phyloP scores from a whole-genome alignment of 2,329 filamentous ascomycete genomes.

The Neofusicoccum cordaticola region DNA sequence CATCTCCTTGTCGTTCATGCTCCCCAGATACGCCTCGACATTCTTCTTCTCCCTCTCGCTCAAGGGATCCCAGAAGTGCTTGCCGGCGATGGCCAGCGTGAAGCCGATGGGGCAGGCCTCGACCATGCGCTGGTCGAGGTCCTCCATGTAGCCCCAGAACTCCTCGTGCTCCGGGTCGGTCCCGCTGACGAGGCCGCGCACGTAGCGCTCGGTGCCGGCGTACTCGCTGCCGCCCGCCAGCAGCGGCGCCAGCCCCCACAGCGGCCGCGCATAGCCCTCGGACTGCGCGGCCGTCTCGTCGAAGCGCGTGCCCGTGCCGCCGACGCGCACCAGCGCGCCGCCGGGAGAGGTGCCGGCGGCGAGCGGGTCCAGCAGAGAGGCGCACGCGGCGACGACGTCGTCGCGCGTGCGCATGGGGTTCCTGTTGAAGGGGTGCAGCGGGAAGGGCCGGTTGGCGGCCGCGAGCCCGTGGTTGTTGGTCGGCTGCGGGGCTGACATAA shows the following conservation, averaged over 20 bases:
- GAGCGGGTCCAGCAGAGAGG: conserved; percentile 65
- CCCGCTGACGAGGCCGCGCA: conserved; percentile 67
- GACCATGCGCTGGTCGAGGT: conserved; percentile 80
- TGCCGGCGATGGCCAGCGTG: conserved; percentile 65
- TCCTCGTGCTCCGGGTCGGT: conserved; percentile 68
- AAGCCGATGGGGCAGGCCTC: conserved; percentile 80
- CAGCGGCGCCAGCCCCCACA: conserved; percentile 72
- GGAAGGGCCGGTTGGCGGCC: conserved; percentile 42
- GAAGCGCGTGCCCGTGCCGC: conserved; percentile 71
- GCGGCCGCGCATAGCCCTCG: conserved; percentile 70
- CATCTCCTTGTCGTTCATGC: conserved; percentile 75
- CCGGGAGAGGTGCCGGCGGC: conserved; percentile 68
- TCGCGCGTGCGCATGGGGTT: conserved; percentile 41
- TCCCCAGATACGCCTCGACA: conserved; percentile 69
- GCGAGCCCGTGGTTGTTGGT: conserved; percentile 19
- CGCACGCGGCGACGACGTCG: conserved; percentile 43
- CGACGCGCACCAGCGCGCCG: conserved; percentile 64
- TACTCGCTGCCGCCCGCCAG: conserved; percentile 68
- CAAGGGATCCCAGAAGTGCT: conserved; percentile 64
- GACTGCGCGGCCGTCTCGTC: conserved; percentile 75
- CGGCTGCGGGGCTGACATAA: background rate
- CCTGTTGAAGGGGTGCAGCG: conserved; percentile 41
- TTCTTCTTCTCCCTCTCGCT: conserved; percentile 61
- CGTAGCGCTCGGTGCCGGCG: conserved; percentile 62
- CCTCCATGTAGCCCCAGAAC: conserved; percentile 74